Evolutionary conservation across 2,329 filamentous ascomycete species (phyloP).

Genomic region (Fusarium metavorans): DNA sequence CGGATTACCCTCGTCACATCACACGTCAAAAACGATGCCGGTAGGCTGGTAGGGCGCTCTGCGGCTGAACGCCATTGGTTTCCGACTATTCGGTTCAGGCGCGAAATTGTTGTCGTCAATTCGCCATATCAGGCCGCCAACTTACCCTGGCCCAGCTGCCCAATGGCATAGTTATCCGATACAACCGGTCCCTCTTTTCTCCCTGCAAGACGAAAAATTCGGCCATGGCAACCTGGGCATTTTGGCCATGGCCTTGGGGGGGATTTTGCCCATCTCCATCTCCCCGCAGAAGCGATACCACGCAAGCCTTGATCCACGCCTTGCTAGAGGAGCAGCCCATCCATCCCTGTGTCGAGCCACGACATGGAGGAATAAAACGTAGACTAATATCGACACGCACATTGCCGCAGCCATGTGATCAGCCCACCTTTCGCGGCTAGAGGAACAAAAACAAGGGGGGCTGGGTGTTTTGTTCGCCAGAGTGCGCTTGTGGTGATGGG

Average conservation of each 20-base stretch:
- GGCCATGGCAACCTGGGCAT: neutral
- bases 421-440: neutral
- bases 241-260: neutral
- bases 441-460: neutral
- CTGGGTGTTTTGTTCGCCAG: neutral
- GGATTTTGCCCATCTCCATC: neutral
- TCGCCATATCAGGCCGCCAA: neutral
- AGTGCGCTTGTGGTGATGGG: neutral
- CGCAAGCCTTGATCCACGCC: neutral
- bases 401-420: constrained; percentile 7
- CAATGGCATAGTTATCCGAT: neutral
- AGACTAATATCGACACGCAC: neutral
- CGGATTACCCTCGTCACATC: neutral
- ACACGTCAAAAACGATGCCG: constrained; percentile 1
- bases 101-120: constrained; percentile 7
- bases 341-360: neutral
- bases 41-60: neutral
- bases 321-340: neutral
- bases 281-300: neutral
- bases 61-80: neutral
- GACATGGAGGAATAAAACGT: neutral
- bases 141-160: neutral
- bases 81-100: constrained; percentile 13
- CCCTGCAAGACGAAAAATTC: neutral
- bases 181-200: neutral